Evolutionary conservation across 202 grass and related monocot genomes (phyloP).

Genomic region (Carex sylvatica): DNA sequence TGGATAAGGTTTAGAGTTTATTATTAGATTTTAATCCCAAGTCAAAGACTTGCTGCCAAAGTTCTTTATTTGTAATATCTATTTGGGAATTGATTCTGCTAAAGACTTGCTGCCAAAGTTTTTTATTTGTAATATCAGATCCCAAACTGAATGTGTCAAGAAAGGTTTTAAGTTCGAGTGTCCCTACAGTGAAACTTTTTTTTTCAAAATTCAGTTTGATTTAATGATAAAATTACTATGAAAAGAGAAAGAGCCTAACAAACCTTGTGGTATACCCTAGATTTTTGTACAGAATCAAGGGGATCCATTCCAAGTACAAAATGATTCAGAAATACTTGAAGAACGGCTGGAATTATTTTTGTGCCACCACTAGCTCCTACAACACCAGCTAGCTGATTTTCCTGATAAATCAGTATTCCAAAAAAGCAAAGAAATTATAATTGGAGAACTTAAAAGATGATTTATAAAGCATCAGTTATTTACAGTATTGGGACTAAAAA

Average conservation of each 20-base stretch:
- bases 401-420: conserved; percentile 29
- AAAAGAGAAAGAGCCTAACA: neutral
- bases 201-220: neutral
- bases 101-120: neutral
- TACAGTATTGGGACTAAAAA: neutral
- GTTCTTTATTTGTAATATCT: neutral
- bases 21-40: neutral
- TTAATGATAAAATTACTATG: neutral
- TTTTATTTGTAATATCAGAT: neutral
- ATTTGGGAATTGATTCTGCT: neutral
- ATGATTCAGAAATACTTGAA: conserved; percentile 80
- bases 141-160: neutral
- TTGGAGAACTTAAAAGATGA: neutral
- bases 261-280: conserved; percentile 79
- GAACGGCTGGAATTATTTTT: conserved; percentile 58
- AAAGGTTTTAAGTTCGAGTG: neutral
- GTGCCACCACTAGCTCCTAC: conserved; percentile 69
- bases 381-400: conserved; percentile 66
- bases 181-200: neutral
- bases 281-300: conserved; percentile 57
- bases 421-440: neutral
- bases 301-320: conserved; percentile 74
- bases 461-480: neutral
- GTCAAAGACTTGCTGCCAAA: neutral
- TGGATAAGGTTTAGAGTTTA: neutral